Conservation (phyloP, 306 rosid species). For the Trifolium subterraneum region DNA sequence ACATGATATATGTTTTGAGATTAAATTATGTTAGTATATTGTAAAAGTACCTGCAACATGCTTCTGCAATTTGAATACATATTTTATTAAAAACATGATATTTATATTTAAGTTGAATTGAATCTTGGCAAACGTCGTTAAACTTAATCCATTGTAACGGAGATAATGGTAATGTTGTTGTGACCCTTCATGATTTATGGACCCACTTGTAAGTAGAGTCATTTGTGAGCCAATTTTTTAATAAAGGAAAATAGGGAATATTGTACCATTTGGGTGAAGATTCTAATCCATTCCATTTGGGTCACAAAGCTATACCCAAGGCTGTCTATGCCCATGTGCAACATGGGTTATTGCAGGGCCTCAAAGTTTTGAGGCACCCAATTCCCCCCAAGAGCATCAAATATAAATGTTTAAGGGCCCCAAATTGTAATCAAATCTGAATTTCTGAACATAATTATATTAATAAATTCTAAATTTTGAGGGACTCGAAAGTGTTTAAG, state of each 20-base stretch:
- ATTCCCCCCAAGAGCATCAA: too few species aligned
- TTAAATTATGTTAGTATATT: background rate
- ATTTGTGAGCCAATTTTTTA: background rate
- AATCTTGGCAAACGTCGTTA: background rate
- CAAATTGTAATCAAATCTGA: too few species aligned
- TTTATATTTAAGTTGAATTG: background rate
- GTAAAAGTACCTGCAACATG: background rate
- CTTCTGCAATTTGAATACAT: conserved; percentile 3
- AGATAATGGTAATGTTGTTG: background rate
- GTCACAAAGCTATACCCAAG: background rate
- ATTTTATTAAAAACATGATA: background rate
- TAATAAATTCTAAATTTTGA: too few species aligned
- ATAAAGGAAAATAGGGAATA: too few species aligned
- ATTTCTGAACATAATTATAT: too few species aligned
- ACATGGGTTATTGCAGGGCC: too few species aligned
- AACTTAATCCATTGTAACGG: background rate
- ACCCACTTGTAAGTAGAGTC: background rate
- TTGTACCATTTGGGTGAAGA: too few species aligned
- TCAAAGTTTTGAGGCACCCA: too few species aligned
- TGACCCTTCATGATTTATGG: background rate
- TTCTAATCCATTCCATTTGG: background rate
- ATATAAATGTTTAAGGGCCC: too few species aligned
- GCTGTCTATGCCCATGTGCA: too few species aligned
- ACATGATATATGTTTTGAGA: background rate
- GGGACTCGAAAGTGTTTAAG: too few species aligned